Base-by-base conservation (phyloP, 805 yeast species). In the Starmerella bacillaris region DNA sequence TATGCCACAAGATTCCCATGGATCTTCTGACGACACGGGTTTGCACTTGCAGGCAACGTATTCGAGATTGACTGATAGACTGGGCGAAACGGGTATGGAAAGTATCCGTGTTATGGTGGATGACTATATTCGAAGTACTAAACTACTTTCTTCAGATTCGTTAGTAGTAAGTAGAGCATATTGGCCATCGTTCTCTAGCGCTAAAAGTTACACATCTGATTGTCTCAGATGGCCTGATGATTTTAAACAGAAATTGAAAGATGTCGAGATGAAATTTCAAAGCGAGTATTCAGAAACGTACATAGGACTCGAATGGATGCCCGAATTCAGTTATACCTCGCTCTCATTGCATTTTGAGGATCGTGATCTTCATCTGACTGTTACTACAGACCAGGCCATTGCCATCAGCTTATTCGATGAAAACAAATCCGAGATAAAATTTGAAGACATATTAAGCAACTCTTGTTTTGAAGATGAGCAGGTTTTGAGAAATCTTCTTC, bases 101-200 rank as follows among this genome's bases (percentile, higher is more conserved):
- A 68, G 70, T 18, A 60, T 83, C 34, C 92, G 79, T 48, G 80
- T 86, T 6, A 89, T 89, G 96, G 40, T 48, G 15, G 32, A 34
- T 6, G 51, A 48, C 24, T n/a, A n/a, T n/a, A 61, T 83, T 14
- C 57, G 66, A 27, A 94, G 82, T 27, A 43, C 43, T 34, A 30
- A 30, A 20, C 22, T 27, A 0, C 18, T 34, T 4, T 40, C 9
- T 8, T 5, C 21, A 6, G 14, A 5, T 9, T 7, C 5, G 8
- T 63, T 75, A 3, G 62, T 82, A 15, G 56, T 86, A 8, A 82
- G 94, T 1, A 70, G 76, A 40, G 53, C 78, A 15, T 86, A 73
- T 51, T 86, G 98, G 98, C 80, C 84, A 1, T 49, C 37, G 5
- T 15, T 21, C 11, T 14, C 18, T 18, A 5, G 14, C 14, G 29